Base-by-base conservation (phyloP, 352 stramenopile species). In the Nothophytophthora sp. region DNA sequence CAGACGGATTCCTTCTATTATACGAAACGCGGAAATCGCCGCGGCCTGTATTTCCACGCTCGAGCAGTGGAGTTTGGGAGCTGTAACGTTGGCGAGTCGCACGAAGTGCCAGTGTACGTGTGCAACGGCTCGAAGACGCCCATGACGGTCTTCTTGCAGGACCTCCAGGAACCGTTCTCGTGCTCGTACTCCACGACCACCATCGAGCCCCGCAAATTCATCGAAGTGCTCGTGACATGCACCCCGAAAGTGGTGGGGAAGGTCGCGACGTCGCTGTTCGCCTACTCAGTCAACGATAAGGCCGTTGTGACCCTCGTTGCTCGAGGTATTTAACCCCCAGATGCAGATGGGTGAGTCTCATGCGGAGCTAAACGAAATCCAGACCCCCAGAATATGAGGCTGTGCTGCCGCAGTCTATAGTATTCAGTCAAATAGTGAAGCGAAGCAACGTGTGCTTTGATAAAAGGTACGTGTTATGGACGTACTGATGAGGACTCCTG, bases 1-100 rank as follows among this genome's bases (percentile, higher is more conserved):
- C 82, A 93, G 24, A 88, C 80, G 1, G 80, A 93, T 57, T 86
- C 82, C 8, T 93, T 91, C 59, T 93, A 93, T 59, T 93, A 91
- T 60, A 92, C 81, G 2, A 92, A 92, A 47, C 85, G 76, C 35
- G 64, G 73, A 22, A 88, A 86, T 36, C 84, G 82, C 18, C 65
- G 68, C 25, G 83, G 81, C 0, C 47, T 95, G 35, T 95, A 93
- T 51, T 95, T 95, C 45, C 82, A 93, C 28, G 81, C 85, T 5
- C 76, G 78, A 49, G 81, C 78, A n/a, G 82, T 95, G 25, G 85
- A 95, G 25, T 95, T 81, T 49, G 85, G 85, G 28, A 81, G 67
- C 33, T 90, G 78, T 49, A 63, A 71, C 22, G 70, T 93, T 30
- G 81, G 79, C 20, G 76, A 90, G 51, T 88, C 70, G 7, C 82